Evolutionary conservation across 176 grass and related monocot species (phyloP).

Genomic region (Tillandsia leiboldiana): DNA sequence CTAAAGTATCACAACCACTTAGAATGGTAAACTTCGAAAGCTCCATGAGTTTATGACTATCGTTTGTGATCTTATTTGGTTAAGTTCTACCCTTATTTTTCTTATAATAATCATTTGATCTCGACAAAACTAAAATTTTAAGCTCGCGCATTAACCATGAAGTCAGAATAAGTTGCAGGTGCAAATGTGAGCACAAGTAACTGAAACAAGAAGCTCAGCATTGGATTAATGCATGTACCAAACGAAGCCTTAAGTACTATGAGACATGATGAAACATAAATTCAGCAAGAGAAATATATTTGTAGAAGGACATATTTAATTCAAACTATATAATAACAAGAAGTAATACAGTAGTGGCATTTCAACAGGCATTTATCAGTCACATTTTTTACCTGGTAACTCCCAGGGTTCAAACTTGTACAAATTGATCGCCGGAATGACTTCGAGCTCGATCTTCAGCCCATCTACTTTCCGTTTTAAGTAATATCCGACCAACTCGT

Average conservation of each 20-base stretch:
- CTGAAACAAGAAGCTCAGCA: neutral
- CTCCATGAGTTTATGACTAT: neutral
- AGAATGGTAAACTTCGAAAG: neutral
- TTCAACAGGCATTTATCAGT: conserved; percentile 10
- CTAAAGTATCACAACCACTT: neutral
- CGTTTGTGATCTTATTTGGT: too few species aligned
- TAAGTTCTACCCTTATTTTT: too few species aligned
- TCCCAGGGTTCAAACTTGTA: conserved; percentile 99
- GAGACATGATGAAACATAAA: too few species aligned
- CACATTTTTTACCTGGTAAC: conserved; percentile 51
- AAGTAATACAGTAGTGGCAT: neutral
- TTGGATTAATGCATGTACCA: too few species aligned
- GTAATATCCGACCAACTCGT: conserved; percentile 86
- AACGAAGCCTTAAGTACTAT: too few species aligned
- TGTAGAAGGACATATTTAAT: neutral
- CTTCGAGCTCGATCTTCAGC: conserved; percentile 77
- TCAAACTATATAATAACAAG: neutral
- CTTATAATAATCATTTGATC: too few species aligned
- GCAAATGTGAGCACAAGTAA: neutral
- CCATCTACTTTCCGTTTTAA: conserved; percentile 81
- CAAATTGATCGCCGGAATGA: conserved; percentile 77
- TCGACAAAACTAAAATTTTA: too few species aligned
- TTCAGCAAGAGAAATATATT: too few species aligned
- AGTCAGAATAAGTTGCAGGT: neutral
- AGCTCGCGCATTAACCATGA: too few species aligned